phyloP scores from a whole-genome alignment of 257 asterid genomes.

The Ilex asprella region DNA sequence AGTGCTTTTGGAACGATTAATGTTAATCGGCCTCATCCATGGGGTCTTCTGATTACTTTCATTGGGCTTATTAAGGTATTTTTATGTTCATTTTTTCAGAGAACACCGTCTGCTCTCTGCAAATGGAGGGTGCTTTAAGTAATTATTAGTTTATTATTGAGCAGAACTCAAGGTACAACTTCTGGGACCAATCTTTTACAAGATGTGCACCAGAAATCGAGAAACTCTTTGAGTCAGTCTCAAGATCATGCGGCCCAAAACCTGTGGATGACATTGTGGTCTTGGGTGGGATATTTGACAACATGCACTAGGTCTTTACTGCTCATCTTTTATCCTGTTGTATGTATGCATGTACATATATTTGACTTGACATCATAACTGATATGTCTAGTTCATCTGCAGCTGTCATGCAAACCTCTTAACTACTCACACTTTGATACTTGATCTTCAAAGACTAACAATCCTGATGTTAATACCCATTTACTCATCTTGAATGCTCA shows the following conservation, averaged over 20 bases:
- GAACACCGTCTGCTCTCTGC: no score
- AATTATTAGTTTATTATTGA: background rate
- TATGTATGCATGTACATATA: no score
- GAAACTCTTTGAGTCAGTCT: conserved; percentile 78
- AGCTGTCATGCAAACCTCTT: no score
- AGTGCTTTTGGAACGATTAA: conserved; percentile 74
- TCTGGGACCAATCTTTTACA: conserved; percentile 84
- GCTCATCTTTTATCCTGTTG: no score
- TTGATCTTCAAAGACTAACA: no score
- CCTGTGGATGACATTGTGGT: conserved; percentile 70
- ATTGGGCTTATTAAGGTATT: conserved; percentile 83
- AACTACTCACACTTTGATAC: no score
- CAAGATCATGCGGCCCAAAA: conserved; percentile 89
- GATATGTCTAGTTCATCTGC: no score
- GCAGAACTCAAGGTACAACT: conserved; percentile 84
- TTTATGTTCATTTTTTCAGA: background rate
- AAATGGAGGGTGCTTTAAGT: background rate
- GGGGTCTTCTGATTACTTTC: conserved; percentile 90
- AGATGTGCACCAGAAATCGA: conserved; percentile 94
- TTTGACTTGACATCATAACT: no score
- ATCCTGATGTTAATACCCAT: no score
- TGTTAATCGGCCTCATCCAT: conserved; percentile 89
- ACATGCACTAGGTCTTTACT: conserved; percentile 32
- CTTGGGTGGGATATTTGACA: conserved; percentile 62
- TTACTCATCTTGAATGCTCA: no score